Percentiles rank a stretch among this genome's conserved stretches.
These are phyloP conservation scores for Rhizophagus sp. DNA, from an alignment of 192 early-diverging fungal species.

Conservation along the genomic window DNA sequence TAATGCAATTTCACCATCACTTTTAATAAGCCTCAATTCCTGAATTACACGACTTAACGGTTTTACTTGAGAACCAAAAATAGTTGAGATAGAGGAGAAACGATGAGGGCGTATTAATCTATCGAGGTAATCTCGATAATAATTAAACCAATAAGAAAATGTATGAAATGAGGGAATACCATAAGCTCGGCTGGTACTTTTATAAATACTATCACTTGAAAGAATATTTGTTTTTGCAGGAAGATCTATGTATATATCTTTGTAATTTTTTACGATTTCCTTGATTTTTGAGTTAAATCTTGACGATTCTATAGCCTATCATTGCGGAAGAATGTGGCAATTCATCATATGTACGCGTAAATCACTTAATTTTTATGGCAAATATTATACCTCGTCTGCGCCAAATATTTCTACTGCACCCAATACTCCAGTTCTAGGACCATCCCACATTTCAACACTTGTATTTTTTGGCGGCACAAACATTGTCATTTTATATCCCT, in stretches of 20 bases:
- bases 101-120: neutral
- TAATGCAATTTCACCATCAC: constrained; percentile 69
- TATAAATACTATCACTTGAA: constrained; percentile 20
- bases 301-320: constrained; percentile 30
- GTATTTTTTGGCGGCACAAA: constrained; percentile 81
- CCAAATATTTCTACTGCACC: constrained; percentile 76
- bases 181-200: constrained; percentile 15
- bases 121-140: neutral
- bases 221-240: constrained; percentile 29
- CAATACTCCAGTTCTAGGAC: constrained; percentile 80
- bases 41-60: constrained; percentile 69
- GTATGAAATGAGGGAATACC: constrained; percentile 16
- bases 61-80: constrained; percentile 24
- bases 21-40: constrained; percentile 78
- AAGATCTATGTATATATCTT: constrained; percentile 23
- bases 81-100: neutral
- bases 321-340: neutral
- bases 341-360: neutral
- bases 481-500: constrained; percentile 81
- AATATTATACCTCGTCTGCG: constrained; percentile 69
- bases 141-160: neutral
- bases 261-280: constrained; percentile 27
- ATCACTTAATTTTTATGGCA: neutral
- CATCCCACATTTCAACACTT: constrained; percentile 88
- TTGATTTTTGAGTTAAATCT: constrained; percentile 25